These are phyloP conservation scores for Geotrichum restrictum DNA, from an alignment of 1,139 yeast genomes.

Conservation along the genomic window DNA sequence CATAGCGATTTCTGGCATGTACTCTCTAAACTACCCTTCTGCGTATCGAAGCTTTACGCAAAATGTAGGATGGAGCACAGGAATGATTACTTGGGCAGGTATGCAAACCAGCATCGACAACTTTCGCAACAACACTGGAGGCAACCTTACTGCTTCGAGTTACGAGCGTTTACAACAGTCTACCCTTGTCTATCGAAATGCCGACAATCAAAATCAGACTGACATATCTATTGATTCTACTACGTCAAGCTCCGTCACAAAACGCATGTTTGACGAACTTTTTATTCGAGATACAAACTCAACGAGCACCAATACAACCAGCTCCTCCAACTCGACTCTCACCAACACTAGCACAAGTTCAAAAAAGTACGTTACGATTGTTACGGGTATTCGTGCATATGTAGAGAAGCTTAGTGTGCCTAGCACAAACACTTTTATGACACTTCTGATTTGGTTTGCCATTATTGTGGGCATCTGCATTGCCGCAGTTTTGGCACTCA, in stretches of 20 bases:
- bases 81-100: conserved; percentile 35
- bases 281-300: conserved; percentile 2
- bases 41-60: conserved; percentile 35
- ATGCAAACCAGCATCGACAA: conserved; percentile 35
- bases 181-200: conserved; percentile 29
- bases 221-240: conserved; percentile 4
- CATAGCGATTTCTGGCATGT: conserved; percentile 37
- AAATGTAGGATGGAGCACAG: conserved; percentile 38
- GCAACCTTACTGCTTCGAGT: conserved; percentile 31
- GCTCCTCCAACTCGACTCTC: background rate
- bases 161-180: conserved; percentile 25
- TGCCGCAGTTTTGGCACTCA: conserved; percentile 27
- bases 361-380: conserved; percentile 27
- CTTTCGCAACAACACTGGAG: conserved; percentile 35
- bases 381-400: conserved; percentile 35
- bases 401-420: conserved; percentile 36
- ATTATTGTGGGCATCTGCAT: conserved; percentile 31
- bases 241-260: background rate
- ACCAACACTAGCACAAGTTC: too few relatives aligned
- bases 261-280: background rate
- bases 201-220: conserved; percentile 17
- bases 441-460: conserved; percentile 36
- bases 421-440: conserved; percentile 36
- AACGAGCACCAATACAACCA: conserved; percentile 1
- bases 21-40: conserved; percentile 35